These are phyloP conservation scores for Apiospora aurea DNA, from an alignment of 2,329 filamentous ascomycete species.

Conservation along the genomic window DNA sequence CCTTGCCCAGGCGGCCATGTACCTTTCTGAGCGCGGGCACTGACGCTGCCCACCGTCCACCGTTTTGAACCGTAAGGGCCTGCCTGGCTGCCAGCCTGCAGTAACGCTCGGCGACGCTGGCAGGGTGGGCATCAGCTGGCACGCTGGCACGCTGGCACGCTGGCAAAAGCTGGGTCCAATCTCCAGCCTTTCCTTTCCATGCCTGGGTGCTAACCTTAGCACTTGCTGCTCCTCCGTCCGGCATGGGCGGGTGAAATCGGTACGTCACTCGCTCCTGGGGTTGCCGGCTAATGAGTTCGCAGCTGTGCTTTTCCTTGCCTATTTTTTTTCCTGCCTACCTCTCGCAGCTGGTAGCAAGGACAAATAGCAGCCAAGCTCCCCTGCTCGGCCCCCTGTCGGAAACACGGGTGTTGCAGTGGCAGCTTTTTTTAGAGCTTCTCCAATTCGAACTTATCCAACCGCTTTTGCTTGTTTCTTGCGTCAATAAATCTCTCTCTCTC, in stretches of 20 bases:
- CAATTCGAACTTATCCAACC: constrained; percentile 18
- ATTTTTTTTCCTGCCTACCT: constrained; percentile 20
- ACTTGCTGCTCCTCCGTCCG: neutral
- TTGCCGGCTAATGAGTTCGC: constrained; percentile 23
- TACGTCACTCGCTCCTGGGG: constrained; percentile 22
- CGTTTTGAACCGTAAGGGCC: constrained; percentile 9
- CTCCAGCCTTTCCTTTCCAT: neutral
- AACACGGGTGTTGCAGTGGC: constrained; percentile 22
- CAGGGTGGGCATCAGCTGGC: neutral
- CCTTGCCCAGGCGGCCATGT: neutral
- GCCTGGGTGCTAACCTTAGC: too few relatives aligned
- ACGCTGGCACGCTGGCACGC: neutral
- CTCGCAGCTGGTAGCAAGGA: constrained; percentile 5
- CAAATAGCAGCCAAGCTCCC: constrained; percentile 10
- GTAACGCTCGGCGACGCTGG: neutral
- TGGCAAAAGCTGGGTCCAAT: neutral
- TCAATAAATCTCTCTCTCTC: constrained; percentile 24
- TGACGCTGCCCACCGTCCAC: neutral
- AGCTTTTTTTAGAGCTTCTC: constrained; percentile 26
- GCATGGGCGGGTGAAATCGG: constrained; percentile 25
- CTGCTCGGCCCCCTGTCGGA: constrained; percentile 15
- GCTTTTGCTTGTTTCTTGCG: constrained; percentile 7
- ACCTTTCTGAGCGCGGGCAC: neutral
- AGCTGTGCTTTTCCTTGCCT: constrained; percentile 12
- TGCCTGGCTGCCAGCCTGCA: neutral